Base-by-base conservation (phyloP, 768 basidiomycete species). In the Pleurotus djamor region DNA sequence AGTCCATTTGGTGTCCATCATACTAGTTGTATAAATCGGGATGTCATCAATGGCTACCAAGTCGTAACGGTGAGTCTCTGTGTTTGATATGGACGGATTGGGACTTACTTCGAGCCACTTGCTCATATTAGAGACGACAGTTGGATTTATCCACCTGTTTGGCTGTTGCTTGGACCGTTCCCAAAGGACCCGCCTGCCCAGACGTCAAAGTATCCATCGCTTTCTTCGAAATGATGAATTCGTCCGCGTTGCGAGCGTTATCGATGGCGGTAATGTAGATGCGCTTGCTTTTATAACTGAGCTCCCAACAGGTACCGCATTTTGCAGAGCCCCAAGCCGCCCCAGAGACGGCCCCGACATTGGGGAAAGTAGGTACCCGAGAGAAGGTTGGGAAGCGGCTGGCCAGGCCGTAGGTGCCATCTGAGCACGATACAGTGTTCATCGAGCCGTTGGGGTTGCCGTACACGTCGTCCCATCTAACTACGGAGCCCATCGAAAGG, bases 241-340 rank as follows among this genome's bases (percentile, higher is more conserved):
- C 78, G 14, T 69, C 65, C 28, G n/a, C 60, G 12, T 32, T n/a
- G 21, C 52, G 68, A 12, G 82, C 74, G 45, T 77, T 71, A 63
- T 88, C 84, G 21, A 89, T 72, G 1, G 80, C 86, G 1, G 81
- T 69, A 10, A 87, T 66, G 47, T 75, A 77, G 67, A 86, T 74
- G 57, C 66, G 77, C 59, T 61, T 76, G n/a, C 64, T 64, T 2
- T 58, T 64, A 68, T 78, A 87, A 4, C 79, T 78, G 62, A 88
- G 65, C 59, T 75, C 58, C 85, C 85, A 89, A 69, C 88, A 89
- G 32, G 78, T 76, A 1, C 84, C 85, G 63, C 86, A 89, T 44
- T 74, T 71, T 2, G 69, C 61, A 1, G 84, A 86, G 65, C 82
- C 76, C 70, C 72, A 87, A 33, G 76, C 79, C 4, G 68, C 69